Base-by-base conservation (phyloP, 441 rosid species). In the Populus hybrid region DNA sequence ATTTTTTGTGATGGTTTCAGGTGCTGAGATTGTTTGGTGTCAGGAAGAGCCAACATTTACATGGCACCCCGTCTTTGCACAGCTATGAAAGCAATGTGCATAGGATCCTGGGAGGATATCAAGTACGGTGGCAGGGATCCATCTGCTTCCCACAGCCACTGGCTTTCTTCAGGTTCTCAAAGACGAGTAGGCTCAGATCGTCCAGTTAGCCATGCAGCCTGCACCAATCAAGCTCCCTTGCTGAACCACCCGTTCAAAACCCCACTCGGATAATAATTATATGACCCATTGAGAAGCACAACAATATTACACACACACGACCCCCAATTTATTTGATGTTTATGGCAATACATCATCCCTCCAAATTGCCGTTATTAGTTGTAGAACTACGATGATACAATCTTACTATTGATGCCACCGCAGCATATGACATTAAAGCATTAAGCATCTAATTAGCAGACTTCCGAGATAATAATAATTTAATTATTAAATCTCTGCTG, bases 1-100 rank as follows among this genome's bases (percentile, higher is more conserved):
- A 30, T 30, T n/a, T 50, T 78, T 65, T 69, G 57, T 74, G 73
- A 32, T 67, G 68, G 18, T 78, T 79, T 67, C 80, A 95, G 98
- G 91, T 82, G 95, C 99, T 1, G 98, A 91, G 90, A 85, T 94
- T 4, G 97, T 93, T 36, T 94, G 99, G 99, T 90, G 95, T 89
- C 99, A 95, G 86, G 99, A 94, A 84, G 99, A 93, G 87, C 92
- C 96, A 2, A 89, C 78, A 86, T 21, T 80, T 93, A 95, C 72
- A 75, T 91, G 20, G 85, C 88, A 21, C 96, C 92, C 3, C 92
- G 98, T 65, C 96, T 94, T 32, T 77, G 76, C 83, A 91, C 97
- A 0, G 87, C 94, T 50, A 89, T 93, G 93, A 88, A 87, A 83
- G 81, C 87, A 30, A 67, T 88, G 57, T 75, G 82, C 6, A 87